Percentiles rank a stretch among this genome's conserved stretches.
phyloP scores from a whole-genome alignment of 371 early-diverging fungal species.

The Mucor sp. region DNA sequence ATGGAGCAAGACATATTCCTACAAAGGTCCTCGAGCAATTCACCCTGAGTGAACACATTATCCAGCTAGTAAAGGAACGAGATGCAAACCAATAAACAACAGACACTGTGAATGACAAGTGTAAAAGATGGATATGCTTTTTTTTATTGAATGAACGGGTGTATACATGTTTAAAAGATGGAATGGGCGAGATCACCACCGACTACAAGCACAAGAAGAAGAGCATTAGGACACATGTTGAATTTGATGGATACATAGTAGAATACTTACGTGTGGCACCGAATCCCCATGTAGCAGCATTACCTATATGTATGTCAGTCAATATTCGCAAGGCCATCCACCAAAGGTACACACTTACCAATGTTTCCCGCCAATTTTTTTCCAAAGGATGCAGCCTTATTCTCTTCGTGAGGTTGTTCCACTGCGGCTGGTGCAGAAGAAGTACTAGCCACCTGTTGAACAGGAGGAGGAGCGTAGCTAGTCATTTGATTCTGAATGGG shows the following conservation, averaged over 20 bases:
- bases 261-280: constrained; percentile 42
- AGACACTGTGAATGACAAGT: background rate
- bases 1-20: constrained; percentile 12
- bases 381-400: constrained; percentile 22
- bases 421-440: constrained; percentile 17
- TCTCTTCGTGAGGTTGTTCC: constrained; percentile 20
- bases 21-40: constrained; percentile 11
- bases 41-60: constrained; percentile 9
- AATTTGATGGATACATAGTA: background rate
- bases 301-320: constrained; percentile 18
- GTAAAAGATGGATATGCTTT: background rate
- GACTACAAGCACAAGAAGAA: constrained; percentile 28
- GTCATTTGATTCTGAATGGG: constrained; percentile 5
- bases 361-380: constrained; percentile 27
- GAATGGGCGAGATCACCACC: constrained; percentile 33
- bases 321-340: too few species aligned
- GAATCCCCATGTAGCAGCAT: constrained; percentile 48
- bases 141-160: background rate
- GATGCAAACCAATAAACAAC: background rate
- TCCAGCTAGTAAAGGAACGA: constrained; percentile 8
- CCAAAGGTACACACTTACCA: too few species aligned
- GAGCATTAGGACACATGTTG: constrained; percentile 1
- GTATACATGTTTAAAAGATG: constrained; percentile 21
- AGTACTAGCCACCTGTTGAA: constrained; percentile 10
- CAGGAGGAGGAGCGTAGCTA: constrained; percentile 14